phyloP scores from a whole-genome alignment of 1,284 basidiomycete species.

The Ceratobasidium theobromae region DNA sequence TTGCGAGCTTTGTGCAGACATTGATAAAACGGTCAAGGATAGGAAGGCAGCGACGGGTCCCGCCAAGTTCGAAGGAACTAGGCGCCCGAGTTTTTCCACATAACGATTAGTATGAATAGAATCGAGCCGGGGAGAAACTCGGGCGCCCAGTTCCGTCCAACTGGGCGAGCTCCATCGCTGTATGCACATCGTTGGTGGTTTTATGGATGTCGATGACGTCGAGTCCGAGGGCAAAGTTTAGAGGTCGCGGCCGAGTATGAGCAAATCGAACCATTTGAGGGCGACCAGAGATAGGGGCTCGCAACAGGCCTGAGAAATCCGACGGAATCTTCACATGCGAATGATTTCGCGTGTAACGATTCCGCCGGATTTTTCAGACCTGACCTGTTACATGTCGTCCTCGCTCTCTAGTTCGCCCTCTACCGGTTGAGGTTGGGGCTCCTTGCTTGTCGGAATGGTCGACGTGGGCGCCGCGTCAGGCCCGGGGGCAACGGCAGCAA shows the following conservation, averaged over 20 bases:
- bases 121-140: not conserved
- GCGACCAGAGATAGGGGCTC: not conserved
- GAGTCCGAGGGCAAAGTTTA: not conserved
- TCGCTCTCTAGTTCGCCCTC: slow-evolving; percentile 24
- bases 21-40: slow-evolving; percentile 4
- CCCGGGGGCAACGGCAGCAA: not conserved
- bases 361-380: not conserved
- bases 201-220: slow-evolving; percentile 4
- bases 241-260: not conserved
- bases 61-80: not conserved
- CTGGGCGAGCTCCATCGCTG: not conserved
- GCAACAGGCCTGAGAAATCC: slow-evolving; percentile 8
- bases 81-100: not conserved
- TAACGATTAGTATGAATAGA: not conserved
- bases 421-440: not conserved
- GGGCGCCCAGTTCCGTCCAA: not conserved
- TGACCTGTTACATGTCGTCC: slow-evolving; percentile 18
- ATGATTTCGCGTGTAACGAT: not conserved
- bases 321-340: not conserved
- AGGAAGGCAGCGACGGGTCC: not conserved
- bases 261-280: slow-evolving; percentile 13
- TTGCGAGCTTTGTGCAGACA: not conserved
- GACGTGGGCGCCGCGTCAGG: not conserved
- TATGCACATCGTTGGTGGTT: slow-evolving; percentile 1
- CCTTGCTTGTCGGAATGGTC: not conserved